Percentiles rank a stretch among this genome's conserved stretches.
phyloP scores from a whole-genome alignment of 208 protist species.

The Leptomonas pyrrhocoris region DNA sequence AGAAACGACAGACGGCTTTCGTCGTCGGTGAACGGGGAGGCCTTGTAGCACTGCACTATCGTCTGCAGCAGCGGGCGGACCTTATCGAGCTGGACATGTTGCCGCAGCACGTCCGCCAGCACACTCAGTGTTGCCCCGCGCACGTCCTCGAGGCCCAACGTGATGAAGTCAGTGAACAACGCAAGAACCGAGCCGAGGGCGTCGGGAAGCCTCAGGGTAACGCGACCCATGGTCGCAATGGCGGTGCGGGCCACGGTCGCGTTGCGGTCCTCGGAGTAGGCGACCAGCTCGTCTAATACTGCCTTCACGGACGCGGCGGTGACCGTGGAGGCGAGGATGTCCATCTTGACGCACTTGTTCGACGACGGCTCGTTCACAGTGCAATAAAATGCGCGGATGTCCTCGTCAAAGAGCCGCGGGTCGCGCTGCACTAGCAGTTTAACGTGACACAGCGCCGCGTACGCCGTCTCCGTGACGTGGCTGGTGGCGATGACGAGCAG shows the following conservation, averaged over 20 bases:
- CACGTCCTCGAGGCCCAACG: conserved; percentile 50
- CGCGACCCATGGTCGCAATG: conserved; percentile 25
- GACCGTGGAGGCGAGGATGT: conserved; percentile 68
- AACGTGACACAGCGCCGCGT: conserved; percentile 81
- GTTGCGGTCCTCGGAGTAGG: conserved; percentile 50
- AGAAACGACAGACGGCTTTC: conserved; percentile 70
- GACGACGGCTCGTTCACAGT: conserved; percentile 80
- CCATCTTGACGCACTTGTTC: conserved; percentile 87
- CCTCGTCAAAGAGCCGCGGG: conserved; percentile 59
- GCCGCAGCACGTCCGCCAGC: conserved; percentile 80
- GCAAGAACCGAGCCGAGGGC: conserved; percentile 22
- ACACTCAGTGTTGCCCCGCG: conserved; percentile 63
- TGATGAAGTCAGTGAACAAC: conserved; percentile 71
- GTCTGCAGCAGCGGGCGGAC: conserved; percentile 49
- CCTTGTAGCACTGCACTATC: conserved; percentile 48
- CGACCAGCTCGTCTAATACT: conserved; percentile 84
- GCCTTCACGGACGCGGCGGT: conserved; percentile 46
- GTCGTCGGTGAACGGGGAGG: conserved; percentile 51
- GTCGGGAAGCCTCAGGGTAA: conserved; percentile 16
- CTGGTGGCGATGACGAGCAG: conserved; percentile 82
- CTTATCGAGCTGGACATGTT: conserved; percentile 61
- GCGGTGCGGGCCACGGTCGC: conserved; percentile 21
- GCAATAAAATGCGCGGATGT: conserved; percentile 70
- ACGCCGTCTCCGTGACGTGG: conserved; percentile 65
- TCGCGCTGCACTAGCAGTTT: conserved; percentile 74